These are phyloP conservation scores for Trichophyton simii DNA, from an alignment of 2,329 filamentous ascomycete species.

Conservation along the genomic window DNA sequence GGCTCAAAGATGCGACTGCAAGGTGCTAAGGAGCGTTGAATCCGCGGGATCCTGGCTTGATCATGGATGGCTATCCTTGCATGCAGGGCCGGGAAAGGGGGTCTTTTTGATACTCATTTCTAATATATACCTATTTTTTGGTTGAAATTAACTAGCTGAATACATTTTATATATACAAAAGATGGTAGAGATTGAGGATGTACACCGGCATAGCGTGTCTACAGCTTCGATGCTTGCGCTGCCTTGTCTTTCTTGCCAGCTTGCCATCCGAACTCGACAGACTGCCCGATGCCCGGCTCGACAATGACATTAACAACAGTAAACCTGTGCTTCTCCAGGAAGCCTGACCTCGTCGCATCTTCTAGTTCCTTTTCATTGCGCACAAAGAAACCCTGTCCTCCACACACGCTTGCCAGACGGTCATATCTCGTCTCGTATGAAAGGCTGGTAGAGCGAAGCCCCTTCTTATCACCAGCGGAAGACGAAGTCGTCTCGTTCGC, in stretches of 20 bases:
- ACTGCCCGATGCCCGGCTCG: slow-evolving; percentile 37
- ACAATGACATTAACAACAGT: slow-evolving; percentile 46
- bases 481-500: slow-evolving; percentile 16
- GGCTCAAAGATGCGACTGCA: not conserved
- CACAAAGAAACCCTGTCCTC: slow-evolving; percentile 42
- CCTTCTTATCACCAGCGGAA: slow-evolving; percentile 16
- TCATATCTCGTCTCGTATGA: slow-evolving; percentile 45
- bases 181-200: not conserved
- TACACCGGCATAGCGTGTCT: not conserved
- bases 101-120: no score
- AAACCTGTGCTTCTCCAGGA: slow-evolving; percentile 33
- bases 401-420: slow-evolving; percentile 43
- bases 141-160: not conserved
- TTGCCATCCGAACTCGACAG: slow-evolving; percentile 28
- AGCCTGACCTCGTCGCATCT: slow-evolving; percentile 40
- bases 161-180: not conserved
- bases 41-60: not conserved
- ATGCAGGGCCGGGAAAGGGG: not conserved
- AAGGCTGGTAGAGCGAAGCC: slow-evolving; percentile 39
- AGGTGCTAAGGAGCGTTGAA: not conserved
- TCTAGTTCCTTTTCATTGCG: slow-evolving; percentile 41
- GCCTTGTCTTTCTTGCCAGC: slow-evolving; percentile 14
- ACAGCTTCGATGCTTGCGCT: slow-evolving; percentile 16
- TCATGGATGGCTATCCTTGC: not conserved
- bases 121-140: not conserved